Evolutionary conservation across 805 yeast genomes (phyloP).

Genomic region (Teunomyces barrocoloradensis): DNA sequence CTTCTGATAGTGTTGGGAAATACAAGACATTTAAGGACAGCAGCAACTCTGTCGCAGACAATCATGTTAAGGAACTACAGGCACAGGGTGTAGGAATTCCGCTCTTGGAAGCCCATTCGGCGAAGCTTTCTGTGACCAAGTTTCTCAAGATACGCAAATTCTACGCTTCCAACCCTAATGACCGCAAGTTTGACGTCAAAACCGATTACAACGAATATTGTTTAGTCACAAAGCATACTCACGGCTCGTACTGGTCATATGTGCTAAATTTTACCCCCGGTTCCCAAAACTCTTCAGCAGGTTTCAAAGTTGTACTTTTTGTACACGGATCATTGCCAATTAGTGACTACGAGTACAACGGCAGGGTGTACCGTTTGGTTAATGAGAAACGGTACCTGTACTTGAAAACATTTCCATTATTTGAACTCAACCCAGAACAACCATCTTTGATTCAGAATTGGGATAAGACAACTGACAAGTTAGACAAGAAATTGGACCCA

Average conservation of each 20-base stretch:
- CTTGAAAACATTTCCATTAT: background rate
- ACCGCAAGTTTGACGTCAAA: background rate
- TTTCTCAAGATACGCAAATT: background rate
- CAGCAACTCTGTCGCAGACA: background rate
- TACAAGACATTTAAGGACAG: constrained; percentile 1
- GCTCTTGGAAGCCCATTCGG: background rate
- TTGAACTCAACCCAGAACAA: background rate
- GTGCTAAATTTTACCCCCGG: constrained; percentile 2
- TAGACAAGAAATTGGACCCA: background rate
- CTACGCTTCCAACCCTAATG: background rate
- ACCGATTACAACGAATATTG: constrained; percentile 1
- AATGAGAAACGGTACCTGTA: constrained; percentile 1
- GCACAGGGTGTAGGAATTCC: background rate
- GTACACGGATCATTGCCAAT: constrained; percentile 8
- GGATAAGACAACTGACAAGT: constrained; percentile 4
- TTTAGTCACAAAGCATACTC: background rate
- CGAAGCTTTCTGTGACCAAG: background rate
- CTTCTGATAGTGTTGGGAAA: background rate
- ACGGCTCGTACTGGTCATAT: background rate
- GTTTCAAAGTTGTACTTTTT: constrained; percentile 4
- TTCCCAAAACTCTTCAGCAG: background rate
- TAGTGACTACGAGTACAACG: constrained; percentile 7
- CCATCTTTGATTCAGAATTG: constrained; percentile 8
- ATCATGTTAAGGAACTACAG: background rate
- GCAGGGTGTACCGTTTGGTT: constrained; percentile 8